phyloP scores from a whole-genome alignment of 2,329 filamentous ascomycete genomes.

The Monosporascus sp. region DNA sequence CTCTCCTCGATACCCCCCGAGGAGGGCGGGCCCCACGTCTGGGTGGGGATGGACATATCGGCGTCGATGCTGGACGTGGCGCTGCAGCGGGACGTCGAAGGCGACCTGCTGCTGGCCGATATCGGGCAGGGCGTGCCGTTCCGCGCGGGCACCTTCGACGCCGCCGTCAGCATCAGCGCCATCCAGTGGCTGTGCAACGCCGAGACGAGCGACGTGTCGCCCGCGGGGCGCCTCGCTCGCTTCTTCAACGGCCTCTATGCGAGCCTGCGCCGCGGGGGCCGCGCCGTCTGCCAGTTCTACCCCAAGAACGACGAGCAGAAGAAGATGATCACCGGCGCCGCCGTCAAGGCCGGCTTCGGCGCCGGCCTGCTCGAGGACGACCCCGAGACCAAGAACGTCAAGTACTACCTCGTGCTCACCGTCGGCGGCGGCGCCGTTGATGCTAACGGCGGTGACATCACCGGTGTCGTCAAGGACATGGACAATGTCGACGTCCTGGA shows the following conservation, averaged over 20 bases:
- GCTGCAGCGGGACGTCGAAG: constrained; percentile 84
- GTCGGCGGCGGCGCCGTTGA: constrained; percentile 60
- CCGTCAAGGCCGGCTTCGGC: constrained; percentile 90
- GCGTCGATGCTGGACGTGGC: constrained; percentile 96
- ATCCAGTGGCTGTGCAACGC: constrained; percentile 99
- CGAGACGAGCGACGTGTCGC: constrained; percentile 78
- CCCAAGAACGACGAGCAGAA: constrained; percentile 91
- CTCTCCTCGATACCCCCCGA: constrained; percentile 64
- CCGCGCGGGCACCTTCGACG: constrained; percentile 85
- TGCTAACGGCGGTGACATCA: constrained; percentile 69
- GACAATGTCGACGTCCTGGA: constrained; percentile 80
- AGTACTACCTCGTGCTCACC: constrained; percentile 91
- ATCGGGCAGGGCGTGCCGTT: constrained; percentile 96
- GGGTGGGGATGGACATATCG: constrained; percentile 96
- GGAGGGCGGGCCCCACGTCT: constrained; percentile 81
- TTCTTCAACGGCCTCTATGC: constrained; percentile 95
- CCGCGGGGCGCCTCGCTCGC: constrained; percentile 68
- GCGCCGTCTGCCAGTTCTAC: constrained; percentile 96
- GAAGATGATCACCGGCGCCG: constrained; percentile 85
- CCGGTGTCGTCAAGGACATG: constrained; percentile 83
- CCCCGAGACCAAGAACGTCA: constrained; percentile 90
- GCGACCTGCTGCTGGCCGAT: constrained; percentile 89
- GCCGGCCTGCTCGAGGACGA: constrained; percentile 94
- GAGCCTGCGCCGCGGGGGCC: constrained; percentile 72
- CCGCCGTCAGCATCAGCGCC: constrained; percentile 88